A percentile compares a stretch with the other conserved stretches of the same genome.
These are phyloP conservation scores for Odontarrhena argentea DNA, from an alignment of 345 rosid species.

Conservation along the genomic window DNA sequence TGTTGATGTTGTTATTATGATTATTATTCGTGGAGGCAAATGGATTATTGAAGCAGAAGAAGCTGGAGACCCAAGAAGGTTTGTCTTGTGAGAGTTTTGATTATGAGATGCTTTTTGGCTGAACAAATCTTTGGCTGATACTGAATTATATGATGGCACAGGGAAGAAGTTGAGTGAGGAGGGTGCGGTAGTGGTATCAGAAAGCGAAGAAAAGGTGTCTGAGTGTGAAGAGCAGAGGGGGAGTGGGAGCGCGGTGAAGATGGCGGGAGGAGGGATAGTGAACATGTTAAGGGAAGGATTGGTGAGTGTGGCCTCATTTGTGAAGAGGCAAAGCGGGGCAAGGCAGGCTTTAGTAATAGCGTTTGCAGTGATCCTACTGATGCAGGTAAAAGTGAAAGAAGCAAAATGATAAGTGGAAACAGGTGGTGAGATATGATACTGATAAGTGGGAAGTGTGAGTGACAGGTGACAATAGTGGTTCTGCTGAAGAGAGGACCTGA, in stretches of 20 bases:
- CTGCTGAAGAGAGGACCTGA: slow-evolving; percentile 61
- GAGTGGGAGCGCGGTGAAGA: slow-evolving; percentile 4
- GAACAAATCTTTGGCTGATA: slow-evolving; percentile 28
- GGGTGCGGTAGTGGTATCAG: slow-evolving; percentile 36
- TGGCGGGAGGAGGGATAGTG: slow-evolving; percentile 39
- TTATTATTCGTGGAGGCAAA: slow-evolving; percentile 61
- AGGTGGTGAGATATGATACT: slow-evolving; percentile 1
- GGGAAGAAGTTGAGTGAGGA: slow-evolving; percentile 43
- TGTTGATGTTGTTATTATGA: neutral
- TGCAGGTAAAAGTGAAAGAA: slow-evolving; percentile 66
- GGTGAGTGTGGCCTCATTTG: slow-evolving; percentile 44
- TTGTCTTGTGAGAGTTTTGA: slow-evolving; percentile 17
- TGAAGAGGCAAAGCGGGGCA: slow-evolving; percentile 58
- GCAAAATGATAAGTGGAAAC: neutral
- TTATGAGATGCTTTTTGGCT: neutral
- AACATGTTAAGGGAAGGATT: slow-evolving; percentile 42
- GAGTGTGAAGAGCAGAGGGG: slow-evolving; percentile 35
- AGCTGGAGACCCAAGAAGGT: slow-evolving; percentile 55
- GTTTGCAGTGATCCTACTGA: slow-evolving; percentile 70
- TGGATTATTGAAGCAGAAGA: slow-evolving; percentile 66
- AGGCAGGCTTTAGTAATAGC: slow-evolving; percentile 59
- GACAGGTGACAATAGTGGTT: slow-evolving; percentile 75
- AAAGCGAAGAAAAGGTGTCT: slow-evolving; percentile 43
- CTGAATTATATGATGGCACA: slow-evolving; percentile 10
- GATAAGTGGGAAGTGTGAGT: slow-evolving; percentile 9